Conservation (phyloP, 306 rosid genomes). For the Cucumis melo region DNA sequence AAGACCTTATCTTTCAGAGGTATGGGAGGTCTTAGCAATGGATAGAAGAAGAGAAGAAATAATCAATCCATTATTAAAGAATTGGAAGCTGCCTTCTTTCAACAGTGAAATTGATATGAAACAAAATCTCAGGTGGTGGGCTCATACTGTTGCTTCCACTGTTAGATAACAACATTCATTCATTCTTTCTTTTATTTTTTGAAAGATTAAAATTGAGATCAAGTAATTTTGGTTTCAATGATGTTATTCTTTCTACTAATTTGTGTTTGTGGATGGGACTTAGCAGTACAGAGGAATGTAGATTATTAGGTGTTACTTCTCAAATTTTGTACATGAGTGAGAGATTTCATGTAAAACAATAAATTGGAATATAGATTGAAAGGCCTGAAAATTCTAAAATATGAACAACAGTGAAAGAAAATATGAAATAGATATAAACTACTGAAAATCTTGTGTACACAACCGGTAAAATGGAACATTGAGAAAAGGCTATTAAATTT, state of each 20-base stretch:
- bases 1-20: conserved; percentile 90
- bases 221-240: not conserved
- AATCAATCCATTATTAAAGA: conserved; percentile 27
- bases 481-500: too few relatives aligned
- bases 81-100: conserved; percentile 51
- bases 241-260: not conserved
- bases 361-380: too few relatives aligned
- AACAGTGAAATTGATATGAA: conserved; percentile 52
- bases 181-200: not conserved
- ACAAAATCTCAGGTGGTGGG: conserved; percentile 66
- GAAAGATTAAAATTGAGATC: too few relatives aligned
- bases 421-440: too few relatives aligned
- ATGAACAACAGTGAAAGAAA: too few relatives aligned
- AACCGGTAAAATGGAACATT: too few relatives aligned
- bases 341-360: too few relatives aligned
- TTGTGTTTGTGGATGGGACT: not conserved
- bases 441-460: too few relatives aligned
- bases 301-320: too few relatives aligned
- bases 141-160: conserved; percentile 69
- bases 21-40: conserved; percentile 40
- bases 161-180: conserved; percentile 33
- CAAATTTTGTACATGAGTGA: too few relatives aligned
- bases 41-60: conserved; percentile 27
- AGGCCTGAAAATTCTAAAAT: too few relatives aligned
- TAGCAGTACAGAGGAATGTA: not conserved